phyloP scores from a whole-genome alignment of 2,329 filamentous ascomycete genomes.

The Pestalotiopsis sp. region DNA sequence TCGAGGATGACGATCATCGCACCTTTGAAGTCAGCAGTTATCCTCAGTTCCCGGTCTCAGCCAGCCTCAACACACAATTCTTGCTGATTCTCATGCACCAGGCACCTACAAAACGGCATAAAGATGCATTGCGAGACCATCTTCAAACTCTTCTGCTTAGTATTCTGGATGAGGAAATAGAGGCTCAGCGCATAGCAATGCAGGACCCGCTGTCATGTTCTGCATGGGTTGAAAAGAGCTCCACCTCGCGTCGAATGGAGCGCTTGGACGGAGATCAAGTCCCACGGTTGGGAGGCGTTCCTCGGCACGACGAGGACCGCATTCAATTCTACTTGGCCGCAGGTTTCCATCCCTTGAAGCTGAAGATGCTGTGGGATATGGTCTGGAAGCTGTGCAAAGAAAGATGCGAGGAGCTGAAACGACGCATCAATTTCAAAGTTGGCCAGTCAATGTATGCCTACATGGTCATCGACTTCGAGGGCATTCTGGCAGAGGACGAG shows the following conservation, averaged over 20 bases:
- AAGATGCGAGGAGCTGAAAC: slow-evolving; percentile 56
- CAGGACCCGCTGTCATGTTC: slow-evolving; percentile 51
- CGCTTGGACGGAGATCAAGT: slow-evolving; percentile 42
- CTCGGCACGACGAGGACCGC: slow-evolving; percentile 49
- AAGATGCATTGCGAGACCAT: slow-evolving; percentile 42
- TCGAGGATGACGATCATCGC: slow-evolving; percentile 49
- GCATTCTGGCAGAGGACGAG: slow-evolving; percentile 63
- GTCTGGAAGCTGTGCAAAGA: slow-evolving; percentile 49
- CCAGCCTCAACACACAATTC: slow-evolving; percentile 68
- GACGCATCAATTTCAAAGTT: slow-evolving; percentile 63
- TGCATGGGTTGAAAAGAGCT: slow-evolving; percentile 50
- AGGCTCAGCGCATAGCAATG: slow-evolving; percentile 53
- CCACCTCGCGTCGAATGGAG: slow-evolving; percentile 35
- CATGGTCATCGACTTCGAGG: slow-evolving; percentile 71
- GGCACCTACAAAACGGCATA: slow-evolving; percentile 41
- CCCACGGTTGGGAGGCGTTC: slow-evolving; percentile 52
- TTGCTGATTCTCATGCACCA: slow-evolving; percentile 68
- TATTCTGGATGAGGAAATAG: slow-evolving; percentile 54
- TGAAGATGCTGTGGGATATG: slow-evolving; percentile 50
- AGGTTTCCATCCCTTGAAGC: slow-evolving; percentile 58
- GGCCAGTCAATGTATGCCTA: slow-evolving; percentile 63
- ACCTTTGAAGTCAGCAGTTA: slow-evolving; percentile 66
- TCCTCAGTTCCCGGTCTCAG: slow-evolving; percentile 49
- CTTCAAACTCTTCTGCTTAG: slow-evolving; percentile 53
- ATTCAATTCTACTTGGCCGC: slow-evolving; percentile 58